Base-by-base conservation (phyloP, 2,329 filamentous ascomycete species). In the Karstenula rhodostoma region DNA sequence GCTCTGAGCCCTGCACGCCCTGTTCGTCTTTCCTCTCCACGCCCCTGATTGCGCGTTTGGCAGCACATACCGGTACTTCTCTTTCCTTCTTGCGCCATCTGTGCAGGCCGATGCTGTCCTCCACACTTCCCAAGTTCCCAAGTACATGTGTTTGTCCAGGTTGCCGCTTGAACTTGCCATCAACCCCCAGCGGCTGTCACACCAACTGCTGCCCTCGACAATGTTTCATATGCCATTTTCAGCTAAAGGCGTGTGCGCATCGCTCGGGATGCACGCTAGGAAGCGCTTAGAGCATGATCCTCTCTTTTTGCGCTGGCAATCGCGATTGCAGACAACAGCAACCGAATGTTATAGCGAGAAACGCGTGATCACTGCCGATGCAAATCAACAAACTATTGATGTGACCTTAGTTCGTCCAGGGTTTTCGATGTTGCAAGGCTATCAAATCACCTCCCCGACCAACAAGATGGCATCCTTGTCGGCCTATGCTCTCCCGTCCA, bases 41-140 rank as follows among this genome's bases (percentile, higher is more conserved):
- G 19, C 54, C 54, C 54, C 54, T 56, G 54, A 56, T 56, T 35
- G 44, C 44, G 43, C 40, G 25, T 44, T 46, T 29, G 19, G 22
- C 33, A 37, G 44, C 40, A 35, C 35, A 42, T 22, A n/a, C n/a
- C n/a, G n/a, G n/a, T n/a, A 19, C 22, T 46, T 46, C 25, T 13
- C 22, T 23, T 54, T n/a, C 51, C 51, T 54, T 54, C 40, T 40
- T 44, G 51, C 37, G 12, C 15, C 50, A 27, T 43, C 50, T 33
- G 37, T 32, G 4, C 29, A 6, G 29, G 2, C 32, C 32, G 29
- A 51, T 19, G 19, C 32, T 22, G 22, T 35, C 48, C 5, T 40
- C 35, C 13, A n/a, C 35, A 40, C 13, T 13, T 40, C 35, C 4
- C 35, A 15, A 3, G 4, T 40, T n/a, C 15, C 5, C 37, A 35